phyloP scores from a whole-genome alignment of 2,329 filamentous ascomycete species.

The Fusarium hainanense region DNA sequence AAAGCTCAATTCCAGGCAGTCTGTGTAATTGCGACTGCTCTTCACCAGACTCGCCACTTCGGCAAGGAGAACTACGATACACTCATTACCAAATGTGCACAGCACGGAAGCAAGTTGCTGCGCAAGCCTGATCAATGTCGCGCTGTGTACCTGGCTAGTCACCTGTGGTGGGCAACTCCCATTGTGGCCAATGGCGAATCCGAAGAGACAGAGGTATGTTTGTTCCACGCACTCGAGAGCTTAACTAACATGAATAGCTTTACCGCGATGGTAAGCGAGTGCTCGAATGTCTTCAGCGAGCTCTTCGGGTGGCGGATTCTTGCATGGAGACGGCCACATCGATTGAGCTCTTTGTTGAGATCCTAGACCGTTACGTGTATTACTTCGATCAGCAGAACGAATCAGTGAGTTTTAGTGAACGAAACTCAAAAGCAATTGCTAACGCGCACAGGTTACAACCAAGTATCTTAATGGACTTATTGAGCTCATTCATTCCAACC shows the following conservation, averaged over 20 bases:
- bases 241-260: slow-evolving; percentile 65
- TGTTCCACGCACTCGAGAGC: not conserved
- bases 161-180: slow-evolving; percentile 97
- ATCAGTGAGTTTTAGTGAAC: slow-evolving; percentile 66
- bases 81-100: slow-evolving; percentile 94
- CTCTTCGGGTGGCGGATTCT: slow-evolving; percentile 93
- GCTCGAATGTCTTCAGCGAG: slow-evolving; percentile 93
- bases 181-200: slow-evolving; percentile 80
- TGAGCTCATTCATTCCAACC: slow-evolving; percentile 96
- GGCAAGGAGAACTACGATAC: slow-evolving; percentile 99
- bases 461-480: slow-evolving; percentile 99
- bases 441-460: slow-evolving; percentile 74
- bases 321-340: slow-evolving; percentile 99
- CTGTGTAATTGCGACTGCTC: slow-evolving; percentile 87
- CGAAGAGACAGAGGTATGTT: slow-evolving; percentile 78
- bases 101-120: slow-evolving; percentile 95
- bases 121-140: slow-evolving; percentile 99
- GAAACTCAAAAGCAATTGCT: slow-evolving; percentile 4
- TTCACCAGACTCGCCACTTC: slow-evolving; percentile 91
- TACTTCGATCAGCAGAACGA: slow-evolving; percentile 99
- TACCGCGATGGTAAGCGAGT: slow-evolving; percentile 98
- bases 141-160: slow-evolving; percentile 94
- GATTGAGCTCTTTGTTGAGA: slow-evolving; percentile 98
- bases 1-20: slow-evolving; percentile 98
- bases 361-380: slow-evolving; percentile 97